Percentiles rank a stretch among this genome's conserved stretches.
These are phyloP conservation scores for Dipteronia sinensis DNA, from an alignment of 345 rosid species.

Conservation along the genomic window DNA sequence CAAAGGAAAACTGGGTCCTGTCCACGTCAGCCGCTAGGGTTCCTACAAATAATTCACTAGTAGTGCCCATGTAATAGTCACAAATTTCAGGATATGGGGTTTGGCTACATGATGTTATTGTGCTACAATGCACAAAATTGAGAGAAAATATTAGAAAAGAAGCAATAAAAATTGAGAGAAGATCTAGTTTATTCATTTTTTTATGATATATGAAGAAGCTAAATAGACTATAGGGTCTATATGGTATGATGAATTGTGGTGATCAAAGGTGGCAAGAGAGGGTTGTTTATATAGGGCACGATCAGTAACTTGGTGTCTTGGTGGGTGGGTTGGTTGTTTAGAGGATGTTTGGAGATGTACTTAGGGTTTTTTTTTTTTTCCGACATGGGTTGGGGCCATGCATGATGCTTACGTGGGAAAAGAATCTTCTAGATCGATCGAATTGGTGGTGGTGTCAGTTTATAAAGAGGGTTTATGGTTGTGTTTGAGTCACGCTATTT, in stretches of 20 bases:
- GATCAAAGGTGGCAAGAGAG: slow-evolving; percentile 17
- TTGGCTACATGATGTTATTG: slow-evolving; percentile 52
- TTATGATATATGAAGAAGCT: not conserved
- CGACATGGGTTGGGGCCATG: slow-evolving; percentile 23
- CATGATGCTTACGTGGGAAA: slow-evolving; percentile 32
- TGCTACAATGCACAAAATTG: slow-evolving; percentile 22
- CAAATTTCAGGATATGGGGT: slow-evolving; percentile 67
- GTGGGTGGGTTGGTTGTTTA: not conserved
- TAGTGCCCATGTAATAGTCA: slow-evolving; percentile 31
- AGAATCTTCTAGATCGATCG: slow-evolving; percentile 19
- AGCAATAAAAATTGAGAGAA: slow-evolving; percentile 11
- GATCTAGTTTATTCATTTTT: slow-evolving; percentile 32
- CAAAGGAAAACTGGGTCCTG: slow-evolving; percentile 32
- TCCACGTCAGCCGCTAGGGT: slow-evolving; percentile 9
- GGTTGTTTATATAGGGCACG: slow-evolving; percentile 33
- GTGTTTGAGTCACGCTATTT: slow-evolving; percentile 7
- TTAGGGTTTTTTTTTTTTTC: not conserved
- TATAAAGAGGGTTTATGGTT: slow-evolving; percentile 4
- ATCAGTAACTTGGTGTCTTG: no score
- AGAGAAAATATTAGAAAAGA: slow-evolving; percentile 24
- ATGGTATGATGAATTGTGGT: slow-evolving; percentile 11
- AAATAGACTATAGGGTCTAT: not conserved
- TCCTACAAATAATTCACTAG: slow-evolving; percentile 3
- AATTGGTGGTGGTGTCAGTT: not conserved
- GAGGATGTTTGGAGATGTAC: not conserved